These are phyloP conservation scores for Aureobasidium sp. DNA, from an alignment of 2,329 filamentous ascomycete genomes.

Conservation along the genomic window DNA sequence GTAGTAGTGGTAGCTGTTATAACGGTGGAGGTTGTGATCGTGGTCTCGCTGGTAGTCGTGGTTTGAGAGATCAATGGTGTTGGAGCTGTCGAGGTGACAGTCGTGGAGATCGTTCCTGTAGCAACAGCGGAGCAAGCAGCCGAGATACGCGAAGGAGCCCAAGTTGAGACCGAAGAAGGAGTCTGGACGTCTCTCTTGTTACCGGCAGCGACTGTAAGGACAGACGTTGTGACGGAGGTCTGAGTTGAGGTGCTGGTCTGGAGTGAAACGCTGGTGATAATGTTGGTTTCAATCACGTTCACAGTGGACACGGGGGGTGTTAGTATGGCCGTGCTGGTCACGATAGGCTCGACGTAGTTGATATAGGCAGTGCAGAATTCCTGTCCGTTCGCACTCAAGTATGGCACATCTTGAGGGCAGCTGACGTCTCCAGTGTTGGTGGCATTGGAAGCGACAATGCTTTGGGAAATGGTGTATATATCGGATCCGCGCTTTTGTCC, in stretches of 20 bases:
- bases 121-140: constrained; percentile 20
- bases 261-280: no score
- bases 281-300: background rate
- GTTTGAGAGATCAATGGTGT: background rate
- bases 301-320: background rate
- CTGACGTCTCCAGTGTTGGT: background rate
- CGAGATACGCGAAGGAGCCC: constrained; percentile 17
- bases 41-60: background rate
- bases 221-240: no score
- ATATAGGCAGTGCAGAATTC: constrained; percentile 11
- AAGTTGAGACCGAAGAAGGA: constrained; percentile 12
- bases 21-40: background rate
- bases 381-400: background rate
- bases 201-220: background rate
- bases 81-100: constrained; percentile 1
- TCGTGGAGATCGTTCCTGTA: constrained; percentile 4
- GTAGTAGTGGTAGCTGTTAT: background rate
- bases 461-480: background rate
- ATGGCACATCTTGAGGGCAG: constrained; percentile 1
- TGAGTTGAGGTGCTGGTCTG: background rate
- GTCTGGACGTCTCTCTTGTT: background rate
- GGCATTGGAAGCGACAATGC: background rate
- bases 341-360: background rate
- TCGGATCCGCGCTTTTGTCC: background rate
- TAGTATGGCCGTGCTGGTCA: background rate